Percentiles rank a stretch among this genome's conserved stretches.
phyloP scores from a whole-genome alignment of 2,329 filamentous ascomycete species.

The Didymella lethalis region DNA sequence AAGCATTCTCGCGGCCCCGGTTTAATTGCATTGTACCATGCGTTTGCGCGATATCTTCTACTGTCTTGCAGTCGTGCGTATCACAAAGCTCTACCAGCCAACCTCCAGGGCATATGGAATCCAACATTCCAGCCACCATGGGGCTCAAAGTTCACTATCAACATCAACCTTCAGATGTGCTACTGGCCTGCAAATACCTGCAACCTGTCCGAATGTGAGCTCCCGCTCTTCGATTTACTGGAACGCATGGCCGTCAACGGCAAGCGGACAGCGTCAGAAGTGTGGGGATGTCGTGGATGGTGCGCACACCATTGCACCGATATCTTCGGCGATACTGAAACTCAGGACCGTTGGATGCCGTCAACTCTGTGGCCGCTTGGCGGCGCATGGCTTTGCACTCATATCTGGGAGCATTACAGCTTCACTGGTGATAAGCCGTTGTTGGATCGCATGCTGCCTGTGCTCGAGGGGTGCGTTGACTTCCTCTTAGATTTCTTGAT shows the following conservation, averaged over 20 bases:
- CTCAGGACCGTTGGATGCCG: slow-evolving; percentile 36
- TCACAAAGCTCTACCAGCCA: slow-evolving; percentile 51
- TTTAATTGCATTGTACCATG: slow-evolving; percentile 47
- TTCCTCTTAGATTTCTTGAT: slow-evolving; percentile 54
- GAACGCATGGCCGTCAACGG: slow-evolving; percentile 49
- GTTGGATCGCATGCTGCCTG: slow-evolving; percentile 29
- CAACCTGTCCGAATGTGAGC: slow-evolving; percentile 48
- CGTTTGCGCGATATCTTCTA: slow-evolving; percentile 53
- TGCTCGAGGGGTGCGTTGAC: slow-evolving; percentile 47
- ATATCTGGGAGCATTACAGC: slow-evolving; percentile 35
- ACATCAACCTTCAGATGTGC: slow-evolving; percentile 64
- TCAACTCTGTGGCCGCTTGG: slow-evolving; percentile 39
- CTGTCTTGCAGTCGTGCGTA: slow-evolving; percentile 43
- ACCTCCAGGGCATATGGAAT: slow-evolving; percentile 58
- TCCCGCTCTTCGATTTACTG: slow-evolving; percentile 54
- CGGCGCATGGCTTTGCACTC: slow-evolving; percentile 39
- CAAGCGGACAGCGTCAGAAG: slow-evolving; percentile 28
- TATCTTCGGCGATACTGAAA: slow-evolving; percentile 37
- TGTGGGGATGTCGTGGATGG: slow-evolving; percentile 37
- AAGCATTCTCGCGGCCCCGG: slow-evolving; percentile 21
- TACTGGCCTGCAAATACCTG: slow-evolving; percentile 54
- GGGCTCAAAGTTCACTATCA: slow-evolving; percentile 61
- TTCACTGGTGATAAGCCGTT: slow-evolving; percentile 31
- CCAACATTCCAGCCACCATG: slow-evolving; percentile 53
- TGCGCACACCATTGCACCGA: slow-evolving; percentile 41